Conservation (phyloP, 805 yeast species). For the Metschnikowia arizonensis region DNA sequence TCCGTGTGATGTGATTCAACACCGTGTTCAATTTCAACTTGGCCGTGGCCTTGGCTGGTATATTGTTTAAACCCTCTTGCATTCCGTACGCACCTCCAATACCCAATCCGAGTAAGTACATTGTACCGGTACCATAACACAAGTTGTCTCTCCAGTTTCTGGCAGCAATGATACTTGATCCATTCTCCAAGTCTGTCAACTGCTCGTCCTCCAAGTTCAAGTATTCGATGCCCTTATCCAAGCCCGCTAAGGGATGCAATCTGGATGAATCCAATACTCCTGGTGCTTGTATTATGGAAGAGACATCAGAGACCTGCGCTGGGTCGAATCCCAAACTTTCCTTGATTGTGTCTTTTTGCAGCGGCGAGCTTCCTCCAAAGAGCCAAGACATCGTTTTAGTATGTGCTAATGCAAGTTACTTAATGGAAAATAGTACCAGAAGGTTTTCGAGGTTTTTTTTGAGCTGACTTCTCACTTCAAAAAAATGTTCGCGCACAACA, state of each 20-base stretch:
- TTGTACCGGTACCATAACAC: slow-evolving; percentile 96
- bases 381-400: slow-evolving; percentile 43
- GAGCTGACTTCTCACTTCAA: slow-evolving; percentile 3
- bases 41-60: slow-evolving; percentile 73
- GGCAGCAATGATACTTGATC: slow-evolving; percentile 89
- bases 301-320: slow-evolving; percentile 56
- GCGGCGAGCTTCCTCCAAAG: slow-evolving; percentile 36
- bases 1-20: slow-evolving; percentile 85
- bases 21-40: slow-evolving; percentile 84
- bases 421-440: slow-evolving; percentile 3
- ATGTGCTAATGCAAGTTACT: not conserved
- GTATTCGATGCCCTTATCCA: slow-evolving; percentile 85
- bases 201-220: slow-evolving; percentile 82
- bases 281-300: slow-evolving; percentile 56
- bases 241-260: slow-evolving; percentile 89
- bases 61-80: slow-evolving; percentile 74
- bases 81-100: slow-evolving; percentile 87
- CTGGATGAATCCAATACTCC: slow-evolving; percentile 63
- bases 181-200: slow-evolving; percentile 72
- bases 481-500: slow-evolving; percentile 7
- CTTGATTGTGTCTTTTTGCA: slow-evolving; percentile 22
- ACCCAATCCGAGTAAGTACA: slow-evolving; percentile 81
- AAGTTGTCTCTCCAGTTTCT: slow-evolving; percentile 97
- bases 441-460: slow-evolving; percentile 4
- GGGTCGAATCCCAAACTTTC: slow-evolving; percentile 61